phyloP scores from a whole-genome alignment of 108 stramenopile species.

The Aureococcus anophagefferens region DNA sequence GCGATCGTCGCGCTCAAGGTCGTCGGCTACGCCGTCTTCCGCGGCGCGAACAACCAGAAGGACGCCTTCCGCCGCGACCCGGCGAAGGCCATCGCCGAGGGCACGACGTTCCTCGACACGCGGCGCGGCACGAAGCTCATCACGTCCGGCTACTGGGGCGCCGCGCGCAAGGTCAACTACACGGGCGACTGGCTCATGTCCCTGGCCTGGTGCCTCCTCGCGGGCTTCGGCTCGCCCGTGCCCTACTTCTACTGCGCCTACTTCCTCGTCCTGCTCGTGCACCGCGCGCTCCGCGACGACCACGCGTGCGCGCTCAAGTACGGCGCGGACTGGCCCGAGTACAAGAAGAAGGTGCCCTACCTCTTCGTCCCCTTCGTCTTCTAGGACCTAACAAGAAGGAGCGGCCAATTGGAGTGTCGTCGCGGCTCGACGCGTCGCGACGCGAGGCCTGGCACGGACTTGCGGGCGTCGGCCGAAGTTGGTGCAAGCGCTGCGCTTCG shows the following conservation, averaged over 20 bases:
- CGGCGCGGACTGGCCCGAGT: constrained; percentile 86
- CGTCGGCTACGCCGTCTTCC: constrained; percentile 76
- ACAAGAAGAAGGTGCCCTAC: constrained; percentile 82
- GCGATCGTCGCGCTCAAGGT: constrained; percentile 4
- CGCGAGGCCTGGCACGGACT: too few species aligned
- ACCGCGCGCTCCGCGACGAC: constrained; percentile 91
- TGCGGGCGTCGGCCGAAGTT: too few species aligned
- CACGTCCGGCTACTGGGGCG: constrained; percentile 94
- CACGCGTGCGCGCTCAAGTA: constrained; percentile 84
- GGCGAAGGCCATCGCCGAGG: constrained; percentile 45
- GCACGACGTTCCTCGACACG: constrained; percentile 60
- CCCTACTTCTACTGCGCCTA: constrained; percentile 94
- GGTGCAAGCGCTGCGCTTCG: too few species aligned
- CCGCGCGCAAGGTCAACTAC: constrained; percentile 97
- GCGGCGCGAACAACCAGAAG: constrained; percentile 86
- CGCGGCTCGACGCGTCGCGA: too few species aligned
- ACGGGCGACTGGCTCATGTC: constrained; percentile 97
- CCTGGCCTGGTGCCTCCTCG: constrained; percentile 86
- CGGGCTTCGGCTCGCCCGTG: constrained; percentile 67
- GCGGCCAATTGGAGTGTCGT: background rate
- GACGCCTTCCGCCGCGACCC: constrained; percentile 86
- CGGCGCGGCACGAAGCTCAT: constrained; percentile 74
- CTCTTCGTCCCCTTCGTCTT: constrained; percentile 85
- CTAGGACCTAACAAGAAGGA: constrained; percentile 19
- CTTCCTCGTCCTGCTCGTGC: constrained; percentile 82